Evolutionary conservation across 441 rosid species (phyloP).

Genomic region (Eutrema salsugineum): DNA sequence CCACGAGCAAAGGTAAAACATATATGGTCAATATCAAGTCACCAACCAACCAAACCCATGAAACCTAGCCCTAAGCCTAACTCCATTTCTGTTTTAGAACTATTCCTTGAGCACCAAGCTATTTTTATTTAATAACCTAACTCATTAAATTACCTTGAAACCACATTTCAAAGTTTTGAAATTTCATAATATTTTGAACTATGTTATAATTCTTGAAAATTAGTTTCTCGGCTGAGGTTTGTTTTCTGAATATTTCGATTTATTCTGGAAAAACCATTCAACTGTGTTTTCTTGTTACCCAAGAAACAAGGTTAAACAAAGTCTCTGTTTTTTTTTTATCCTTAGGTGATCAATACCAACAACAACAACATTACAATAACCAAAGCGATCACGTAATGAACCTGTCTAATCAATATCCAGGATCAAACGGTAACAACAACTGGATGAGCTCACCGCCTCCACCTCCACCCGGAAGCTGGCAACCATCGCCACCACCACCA

Average conservation of each 20-base stretch:
- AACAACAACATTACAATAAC: constrained; percentile 19
- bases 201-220: neutral
- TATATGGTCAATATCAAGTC: neutral
- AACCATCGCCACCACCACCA: constrained; percentile 22
- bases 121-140: neutral
- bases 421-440: constrained; percentile 20
- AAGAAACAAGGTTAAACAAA: constrained; percentile 39
- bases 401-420: constrained; percentile 37
- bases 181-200: neutral
- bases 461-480: constrained; percentile 39
- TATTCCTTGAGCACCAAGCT: constrained; percentile 10
- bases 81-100: neutral
- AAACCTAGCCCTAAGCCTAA: neutral
- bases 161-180: neutral
- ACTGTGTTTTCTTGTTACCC: neutral
- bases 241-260: neutral
- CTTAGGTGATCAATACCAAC: constrained; percentile 34
- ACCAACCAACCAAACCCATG: neutral
- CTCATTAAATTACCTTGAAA: neutral
- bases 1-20: constrained; percentile 24
- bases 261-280: neutral
- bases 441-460: constrained; percentile 49
- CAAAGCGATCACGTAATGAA: constrained; percentile 29
- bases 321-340: neutral
- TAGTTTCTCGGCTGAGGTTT: neutral